Conservation (phyloP, 106 monocot genomes). For the Hemerocallis citrina region DNA sequence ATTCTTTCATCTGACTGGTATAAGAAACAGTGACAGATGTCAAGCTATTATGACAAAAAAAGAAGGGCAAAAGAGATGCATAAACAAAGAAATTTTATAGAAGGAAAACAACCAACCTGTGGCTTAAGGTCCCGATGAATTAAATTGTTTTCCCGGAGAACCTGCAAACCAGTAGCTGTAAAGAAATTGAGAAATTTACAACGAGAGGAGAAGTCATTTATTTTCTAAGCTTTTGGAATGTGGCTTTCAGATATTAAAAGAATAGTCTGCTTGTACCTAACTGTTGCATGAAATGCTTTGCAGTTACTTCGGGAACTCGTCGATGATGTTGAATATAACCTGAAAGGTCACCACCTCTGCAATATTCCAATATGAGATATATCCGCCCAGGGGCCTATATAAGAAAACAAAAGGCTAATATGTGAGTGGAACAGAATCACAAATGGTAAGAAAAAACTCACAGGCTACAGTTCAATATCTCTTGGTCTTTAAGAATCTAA, state of each 20-base stretch:
- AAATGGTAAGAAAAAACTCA: neutral
- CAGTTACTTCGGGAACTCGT: constrained; percentile 63
- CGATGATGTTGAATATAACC: constrained; percentile 66
- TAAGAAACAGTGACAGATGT: no score
- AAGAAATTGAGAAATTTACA: constrained; percentile 18
- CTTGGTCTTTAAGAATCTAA: no score
- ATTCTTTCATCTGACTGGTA: no score
- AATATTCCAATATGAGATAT: constrained; percentile 84
- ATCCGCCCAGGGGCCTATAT: constrained; percentile 51
- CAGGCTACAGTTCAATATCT: no score
- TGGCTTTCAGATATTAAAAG: neutral
- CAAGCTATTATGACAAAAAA: no score
- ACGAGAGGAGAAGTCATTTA: neutral
- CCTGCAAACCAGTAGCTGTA: constrained; percentile 83
- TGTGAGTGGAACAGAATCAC: constrained; percentile 3
- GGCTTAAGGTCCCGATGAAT: constrained; percentile 95
- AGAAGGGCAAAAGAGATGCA: no score
- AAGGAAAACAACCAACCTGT: constrained; percentile 81
- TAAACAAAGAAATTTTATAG: no score
- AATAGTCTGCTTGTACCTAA: constrained; percentile 44
- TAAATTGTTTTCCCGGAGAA: constrained; percentile 85
- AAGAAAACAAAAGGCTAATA: neutral
- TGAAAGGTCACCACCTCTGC: constrained; percentile 85
- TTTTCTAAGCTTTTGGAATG: neutral
- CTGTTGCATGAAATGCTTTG: constrained; percentile 90